phyloP scores from a whole-genome alignment of 306 rosid genomes.

The Dalbergia cultrata region DNA sequence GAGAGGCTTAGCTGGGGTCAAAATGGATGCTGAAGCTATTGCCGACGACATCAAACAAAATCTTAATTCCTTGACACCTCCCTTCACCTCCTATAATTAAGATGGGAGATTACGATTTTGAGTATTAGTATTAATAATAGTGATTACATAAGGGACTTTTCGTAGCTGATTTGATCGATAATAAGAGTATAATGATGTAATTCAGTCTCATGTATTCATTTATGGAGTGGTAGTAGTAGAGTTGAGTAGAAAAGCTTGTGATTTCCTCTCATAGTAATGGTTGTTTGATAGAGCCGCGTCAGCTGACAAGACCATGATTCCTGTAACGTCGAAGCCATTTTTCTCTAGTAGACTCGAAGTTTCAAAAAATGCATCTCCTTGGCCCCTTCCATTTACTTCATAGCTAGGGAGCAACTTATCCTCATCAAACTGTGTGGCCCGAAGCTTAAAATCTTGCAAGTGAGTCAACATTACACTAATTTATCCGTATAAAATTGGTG shows the following conservation, averaged over 20 bases:
- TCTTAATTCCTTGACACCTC: not conserved
- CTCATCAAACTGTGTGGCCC: slow-evolving; percentile 45
- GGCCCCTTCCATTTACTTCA: slow-evolving; percentile 67
- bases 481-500: slow-evolving; percentile 67
- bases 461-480: slow-evolving; percentile 49
- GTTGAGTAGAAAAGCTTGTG: slow-evolving; percentile 66
- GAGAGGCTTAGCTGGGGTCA: slow-evolving; percentile 62
- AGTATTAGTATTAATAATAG: no score
- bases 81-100: not conserved
- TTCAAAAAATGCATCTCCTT: slow-evolving; percentile 62
- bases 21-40: slow-evolving; percentile 60
- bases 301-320: slow-evolving; percentile 67
- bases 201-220: no score
- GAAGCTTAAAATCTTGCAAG: slow-evolving; percentile 44
- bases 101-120: not conserved
- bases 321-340: slow-evolving; percentile 57
- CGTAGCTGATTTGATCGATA: no score
- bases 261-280: slow-evolving; percentile 57
- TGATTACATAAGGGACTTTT: no score
- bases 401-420: slow-evolving; percentile 57
- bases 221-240: not conserved
- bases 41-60: slow-evolving; percentile 50
- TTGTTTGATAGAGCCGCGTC: slow-evolving; percentile 54
- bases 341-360: slow-evolving; percentile 50
- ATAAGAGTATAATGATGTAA: no score